phyloP scores from a whole-genome alignment of 1,139 yeast genomes.

The Schizosaccharomyces versatilis region DNA sequence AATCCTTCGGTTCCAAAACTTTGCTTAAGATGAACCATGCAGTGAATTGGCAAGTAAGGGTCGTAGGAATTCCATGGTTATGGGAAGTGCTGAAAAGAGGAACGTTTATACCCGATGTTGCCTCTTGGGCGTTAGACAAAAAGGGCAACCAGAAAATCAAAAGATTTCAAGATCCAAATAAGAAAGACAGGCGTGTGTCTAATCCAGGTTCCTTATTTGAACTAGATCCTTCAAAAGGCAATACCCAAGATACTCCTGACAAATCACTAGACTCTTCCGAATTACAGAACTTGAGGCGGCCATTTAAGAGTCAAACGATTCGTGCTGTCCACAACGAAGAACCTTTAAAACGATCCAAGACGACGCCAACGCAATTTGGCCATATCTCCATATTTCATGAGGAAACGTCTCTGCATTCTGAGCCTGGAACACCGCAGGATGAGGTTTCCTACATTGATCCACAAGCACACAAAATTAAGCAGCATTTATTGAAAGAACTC shows the following conservation, averaged over 20 bases:
- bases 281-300: too few relatives aligned
- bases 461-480: slow-evolving; percentile 3
- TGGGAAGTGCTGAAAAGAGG: not conserved
- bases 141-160: not conserved
- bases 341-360: too few relatives aligned
- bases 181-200: not conserved
- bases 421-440: not conserved
- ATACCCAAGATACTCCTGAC: too few relatives aligned
- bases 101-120: not conserved
- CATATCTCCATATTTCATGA: too few relatives aligned
- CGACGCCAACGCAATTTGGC: too few relatives aligned
- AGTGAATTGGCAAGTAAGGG: not conserved
- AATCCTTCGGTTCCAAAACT: not conserved
- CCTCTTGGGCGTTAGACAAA: slow-evolving; percentile 1
- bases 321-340: too few relatives aligned
- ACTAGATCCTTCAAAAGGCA: too few relatives aligned
- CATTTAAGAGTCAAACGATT: too few relatives aligned
- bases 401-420: too few relatives aligned
- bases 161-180: not conserved
- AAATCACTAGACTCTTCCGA: too few relatives aligned
- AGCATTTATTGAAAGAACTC: not conserved
- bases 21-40: not conserved
- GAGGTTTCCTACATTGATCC: slow-evolving; percentile 3
- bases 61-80: not conserved
- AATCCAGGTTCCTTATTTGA: not conserved